phyloP scores from a whole-genome alignment of 768 basidiomycete genomes.

The Auricularia heimuer region DNA sequence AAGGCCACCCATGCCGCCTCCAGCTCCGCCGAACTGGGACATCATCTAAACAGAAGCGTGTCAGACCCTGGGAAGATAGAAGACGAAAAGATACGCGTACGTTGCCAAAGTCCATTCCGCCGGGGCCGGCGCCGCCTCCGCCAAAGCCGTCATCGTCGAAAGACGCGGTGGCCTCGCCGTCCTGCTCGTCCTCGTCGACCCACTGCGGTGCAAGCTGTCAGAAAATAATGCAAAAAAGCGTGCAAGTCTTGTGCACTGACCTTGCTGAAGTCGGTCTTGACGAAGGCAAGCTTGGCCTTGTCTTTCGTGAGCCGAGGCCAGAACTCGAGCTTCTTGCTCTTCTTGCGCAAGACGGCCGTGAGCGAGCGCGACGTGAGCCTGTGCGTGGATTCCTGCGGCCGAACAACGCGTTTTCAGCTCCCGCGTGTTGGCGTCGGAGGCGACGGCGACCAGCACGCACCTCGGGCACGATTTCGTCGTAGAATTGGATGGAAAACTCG shows the following conservation, averaged over 20 bases:
- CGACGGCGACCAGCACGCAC: slow-evolving; percentile 30
- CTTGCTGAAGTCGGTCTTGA: slow-evolving; percentile 92
- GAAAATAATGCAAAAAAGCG: neutral
- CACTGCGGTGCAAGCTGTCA: slow-evolving; percentile 32
- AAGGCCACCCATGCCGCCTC: slow-evolving; percentile 18
- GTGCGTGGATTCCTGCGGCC: slow-evolving; percentile 44
- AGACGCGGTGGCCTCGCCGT: slow-evolving; percentile 36
- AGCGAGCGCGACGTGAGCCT: slow-evolving; percentile 60
- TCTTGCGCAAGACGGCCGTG: slow-evolving; percentile 66
- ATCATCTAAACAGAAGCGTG: neutral
- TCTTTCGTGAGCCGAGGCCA: slow-evolving; percentile 93
- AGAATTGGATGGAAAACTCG: slow-evolving; percentile 69
- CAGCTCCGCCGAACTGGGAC: slow-evolving; percentile 11
- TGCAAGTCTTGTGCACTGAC: slow-evolving; percentile 12
- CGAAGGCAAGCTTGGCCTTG: slow-evolving; percentile 64
- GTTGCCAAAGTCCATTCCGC: slow-evolving; percentile 19
- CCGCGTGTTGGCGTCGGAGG: slow-evolving; percentile 7
- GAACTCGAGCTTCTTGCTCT: slow-evolving; percentile 61
- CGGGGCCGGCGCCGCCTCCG: slow-evolving; percentile 32
- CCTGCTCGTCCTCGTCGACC: slow-evolving; percentile 97
- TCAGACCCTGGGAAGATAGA: neutral
- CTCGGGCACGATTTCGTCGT: slow-evolving; percentile 64
- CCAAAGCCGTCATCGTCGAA: slow-evolving; percentile 33
- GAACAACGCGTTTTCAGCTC: no score
- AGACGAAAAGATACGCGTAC: neutral